Percentiles rank a stretch among this genome's conserved stretches.
Conservation (phyloP, 257 asterid genomes). For the Thymus quinquecostatus region DNA sequence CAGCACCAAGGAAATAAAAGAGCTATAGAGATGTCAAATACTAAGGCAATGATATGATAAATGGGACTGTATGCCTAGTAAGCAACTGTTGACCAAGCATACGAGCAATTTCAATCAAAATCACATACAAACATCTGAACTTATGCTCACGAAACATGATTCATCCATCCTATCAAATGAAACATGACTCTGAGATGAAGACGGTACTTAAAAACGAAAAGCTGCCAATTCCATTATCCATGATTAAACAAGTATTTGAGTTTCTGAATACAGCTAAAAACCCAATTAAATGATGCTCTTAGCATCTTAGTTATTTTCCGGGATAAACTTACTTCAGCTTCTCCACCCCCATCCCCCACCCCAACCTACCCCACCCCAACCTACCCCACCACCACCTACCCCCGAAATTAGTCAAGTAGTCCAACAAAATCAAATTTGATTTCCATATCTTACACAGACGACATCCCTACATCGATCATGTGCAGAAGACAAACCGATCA, state of each 20-base stretch:
- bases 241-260: background rate
- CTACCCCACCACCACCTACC: too few relatives aligned
- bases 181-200: background rate
- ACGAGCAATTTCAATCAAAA: background rate
- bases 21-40: background rate
- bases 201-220: background rate
- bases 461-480: background rate
- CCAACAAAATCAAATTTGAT: background rate
- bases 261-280: background rate
- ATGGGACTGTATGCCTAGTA: background rate
- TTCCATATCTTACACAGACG: background rate
- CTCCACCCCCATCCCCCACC: too few relatives aligned
- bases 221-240: background rate
- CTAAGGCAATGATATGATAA: background rate
- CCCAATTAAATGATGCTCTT: background rate
- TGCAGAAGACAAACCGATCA: background rate
- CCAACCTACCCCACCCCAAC: too few relatives aligned
- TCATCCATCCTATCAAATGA: background rate
- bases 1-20: slow-evolving; percentile 3
- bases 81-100: background rate
- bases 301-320: background rate
- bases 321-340: background rate
- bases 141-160: background rate
- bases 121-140: background rate
- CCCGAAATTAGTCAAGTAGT: background rate